Evolutionary conservation across 345 rosid genomes (phyloP).

Genomic region (Aethionema arabicum): DNA sequence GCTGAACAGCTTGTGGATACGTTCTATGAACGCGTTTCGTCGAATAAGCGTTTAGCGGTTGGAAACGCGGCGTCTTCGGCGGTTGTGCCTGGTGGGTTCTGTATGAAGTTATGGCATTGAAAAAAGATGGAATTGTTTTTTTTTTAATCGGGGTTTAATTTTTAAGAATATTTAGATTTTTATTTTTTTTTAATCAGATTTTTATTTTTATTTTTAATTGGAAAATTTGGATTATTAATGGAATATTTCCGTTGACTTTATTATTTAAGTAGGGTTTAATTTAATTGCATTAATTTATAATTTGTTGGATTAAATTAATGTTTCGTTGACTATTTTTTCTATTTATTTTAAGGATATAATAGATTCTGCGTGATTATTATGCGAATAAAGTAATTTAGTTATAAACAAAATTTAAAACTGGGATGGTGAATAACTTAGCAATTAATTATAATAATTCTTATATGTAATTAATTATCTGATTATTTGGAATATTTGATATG

Average conservation of each 20-base stretch:
- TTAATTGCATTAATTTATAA: too few relatives aligned
- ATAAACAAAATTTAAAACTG: too few relatives aligned
- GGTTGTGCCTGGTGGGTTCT: constrained; percentile 78
- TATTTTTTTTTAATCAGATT: neutral
- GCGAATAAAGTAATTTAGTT: too few relatives aligned
- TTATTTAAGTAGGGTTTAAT: too few relatives aligned
- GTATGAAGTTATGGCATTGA: constrained; percentile 97
- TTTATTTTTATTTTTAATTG: constrained; percentile 21
- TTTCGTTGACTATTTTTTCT: too few relatives aligned
- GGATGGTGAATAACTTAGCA: too few relatives aligned
- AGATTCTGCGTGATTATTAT: too few relatives aligned
- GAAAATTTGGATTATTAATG: constrained; percentile 31
- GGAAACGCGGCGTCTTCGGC: constrained; percentile 41
- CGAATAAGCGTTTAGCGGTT: constrained; percentile 47
- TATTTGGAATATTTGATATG: too few relatives aligned
- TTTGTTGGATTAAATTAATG: too few relatives aligned
- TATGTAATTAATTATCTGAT: too few relatives aligned
- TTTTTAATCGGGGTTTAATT: constrained; percentile 4
- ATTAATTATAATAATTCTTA: too few relatives aligned
- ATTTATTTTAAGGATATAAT: too few relatives aligned
- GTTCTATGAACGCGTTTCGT: constrained; percentile 70
- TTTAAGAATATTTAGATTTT: neutral
- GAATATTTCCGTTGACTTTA: constrained; percentile 30
- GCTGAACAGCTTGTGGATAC: constrained; percentile 93
- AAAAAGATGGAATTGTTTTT: neutral